Evolutionary conservation across 768 basidiomycete species (phyloP), one percentile per base, ranked within the genome.

Genomic region (Xerocomus brunneocitrinus): DNA sequence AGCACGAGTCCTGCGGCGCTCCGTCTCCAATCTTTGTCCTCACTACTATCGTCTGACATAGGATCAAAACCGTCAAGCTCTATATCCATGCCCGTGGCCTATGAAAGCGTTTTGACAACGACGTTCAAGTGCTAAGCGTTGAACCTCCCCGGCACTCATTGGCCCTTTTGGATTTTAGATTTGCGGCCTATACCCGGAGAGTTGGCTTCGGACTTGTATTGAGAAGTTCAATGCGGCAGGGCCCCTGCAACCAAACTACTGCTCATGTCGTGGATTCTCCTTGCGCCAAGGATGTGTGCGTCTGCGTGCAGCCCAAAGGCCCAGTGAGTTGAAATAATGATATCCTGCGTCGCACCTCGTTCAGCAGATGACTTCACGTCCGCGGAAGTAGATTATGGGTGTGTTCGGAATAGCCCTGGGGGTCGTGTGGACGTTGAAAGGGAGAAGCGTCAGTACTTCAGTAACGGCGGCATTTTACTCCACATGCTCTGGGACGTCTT

Each of bases 201-300:
- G 19, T 1, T 19, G 19, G 19, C 19, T 19, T 19, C 19, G 19
- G 19, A 19, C 19, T 19, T 19, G 19, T 19, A 16, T 14, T 39
- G 32, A 52, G 52, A 30, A 47, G 13, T 4, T 47, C 45, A 43
- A 34, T 51, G 8, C 47, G 7, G 68, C 66, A 5, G 25, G 10
- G 1, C 19, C 19, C 19, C 19, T 19, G 19, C 19, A 19, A 19
- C 19, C 19, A 19, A 19, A 19, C n/a, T 19, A 19, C 19, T 19
- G 19, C 19, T 61, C 68, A 67, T 67, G n/a, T 67, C 66, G 42
- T 67, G 70, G 9, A 66, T 55, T 38, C 68, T 59, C 27, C 62
- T 55, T 2, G 67, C 67, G 12, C 19, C 19, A 19, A 67, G 67
- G 4, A 28, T 45, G 24, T 68, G 66, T 8, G 68, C 67, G 5